phyloP scores from a whole-genome alignment of 805 yeast genomes.

The Saturnispora halmiae region DNA sequence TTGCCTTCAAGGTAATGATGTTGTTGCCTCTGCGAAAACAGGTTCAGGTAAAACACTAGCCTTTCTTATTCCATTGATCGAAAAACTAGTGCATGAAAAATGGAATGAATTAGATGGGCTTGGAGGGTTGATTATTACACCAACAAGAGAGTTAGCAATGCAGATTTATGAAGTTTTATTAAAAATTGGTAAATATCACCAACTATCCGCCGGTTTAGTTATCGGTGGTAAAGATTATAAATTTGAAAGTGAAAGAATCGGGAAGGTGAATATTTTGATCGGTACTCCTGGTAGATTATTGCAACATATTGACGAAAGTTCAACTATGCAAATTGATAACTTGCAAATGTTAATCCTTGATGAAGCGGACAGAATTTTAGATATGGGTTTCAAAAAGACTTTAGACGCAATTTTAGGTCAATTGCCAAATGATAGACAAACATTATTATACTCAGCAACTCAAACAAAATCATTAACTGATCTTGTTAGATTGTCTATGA shows the following conservation, averaged over 20 bases:
- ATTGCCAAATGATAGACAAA: constrained; percentile 74
- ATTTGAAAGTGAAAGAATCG: constrained; percentile 71
- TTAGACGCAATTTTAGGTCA: constrained; percentile 72
- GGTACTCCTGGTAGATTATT: constrained; percentile 89
- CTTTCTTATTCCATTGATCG: constrained; percentile 72
- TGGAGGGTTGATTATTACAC: constrained; percentile 84
- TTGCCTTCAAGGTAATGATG: constrained; percentile 67
- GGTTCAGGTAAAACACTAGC: constrained; percentile 90
- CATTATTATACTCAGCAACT: constrained; percentile 80
- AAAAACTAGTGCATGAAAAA: constrained; percentile 53
- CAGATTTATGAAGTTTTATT: constrained; percentile 82
- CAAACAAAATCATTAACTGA: constrained; percentile 77
- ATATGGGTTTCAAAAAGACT: constrained; percentile 85
- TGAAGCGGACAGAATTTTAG: constrained; percentile 88
- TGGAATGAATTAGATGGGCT: constrained; percentile 84
- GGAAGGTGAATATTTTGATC: constrained; percentile 69
- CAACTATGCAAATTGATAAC: constrained; percentile 65
- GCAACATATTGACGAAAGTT: constrained; percentile 87
- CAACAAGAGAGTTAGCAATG: constrained; percentile 85
- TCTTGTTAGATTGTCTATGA: constrained; percentile 68
- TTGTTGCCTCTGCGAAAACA: constrained; percentile 83
- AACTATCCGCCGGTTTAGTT: constrained; percentile 81
- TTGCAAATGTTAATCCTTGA: constrained; percentile 75
- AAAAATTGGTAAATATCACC: constrained; percentile 67
- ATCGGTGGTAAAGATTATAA: constrained; percentile 89